Conservation (phyloP, 78 protist genomes). For the Protostelium mycophagum region DNA sequence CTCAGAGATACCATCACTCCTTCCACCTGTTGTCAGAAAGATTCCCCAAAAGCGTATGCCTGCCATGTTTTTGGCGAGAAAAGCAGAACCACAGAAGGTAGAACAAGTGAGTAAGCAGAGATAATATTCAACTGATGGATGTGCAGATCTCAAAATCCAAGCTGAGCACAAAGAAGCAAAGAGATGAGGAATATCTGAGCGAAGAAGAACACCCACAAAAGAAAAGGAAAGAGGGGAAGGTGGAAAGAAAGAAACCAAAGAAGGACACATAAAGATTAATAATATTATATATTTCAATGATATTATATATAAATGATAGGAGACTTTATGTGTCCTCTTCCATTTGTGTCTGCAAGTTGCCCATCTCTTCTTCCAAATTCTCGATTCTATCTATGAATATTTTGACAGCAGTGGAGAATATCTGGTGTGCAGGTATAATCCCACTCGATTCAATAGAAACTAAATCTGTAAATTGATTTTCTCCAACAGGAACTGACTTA, state of each 20-base stretch:
- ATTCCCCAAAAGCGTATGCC: background rate
- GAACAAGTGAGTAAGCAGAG: background rate
- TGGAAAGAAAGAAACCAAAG: background rate
- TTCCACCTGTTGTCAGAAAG: background rate
- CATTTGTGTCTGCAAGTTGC: too few relatives aligned
- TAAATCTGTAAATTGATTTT: background rate
- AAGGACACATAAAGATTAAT: too few relatives aligned
- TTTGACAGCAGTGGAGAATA: background rate
- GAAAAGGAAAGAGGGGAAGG: background rate
- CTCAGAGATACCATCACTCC: background rate
- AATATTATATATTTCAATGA: too few relatives aligned
- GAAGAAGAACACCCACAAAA: background rate
- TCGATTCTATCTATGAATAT: background rate
- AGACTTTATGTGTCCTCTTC: too few relatives aligned
- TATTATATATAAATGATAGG: too few relatives aligned
- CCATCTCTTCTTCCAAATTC: background rate
- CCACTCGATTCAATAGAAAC: background rate
- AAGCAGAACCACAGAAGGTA: background rate
- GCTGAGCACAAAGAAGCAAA: background rate
- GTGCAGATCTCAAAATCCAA: too few relatives aligned
- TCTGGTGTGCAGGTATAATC: background rate
- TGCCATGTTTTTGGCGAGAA: background rate
- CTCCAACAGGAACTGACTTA: constrained; percentile 22
- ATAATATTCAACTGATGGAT: too few relatives aligned
- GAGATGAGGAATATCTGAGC: background rate